A percentile compares a stretch with the other conserved stretches of the same genome.
Conservation (phyloP, 2,329 filamentous ascomycete species). For the Verticillium longisporum region DNA sequence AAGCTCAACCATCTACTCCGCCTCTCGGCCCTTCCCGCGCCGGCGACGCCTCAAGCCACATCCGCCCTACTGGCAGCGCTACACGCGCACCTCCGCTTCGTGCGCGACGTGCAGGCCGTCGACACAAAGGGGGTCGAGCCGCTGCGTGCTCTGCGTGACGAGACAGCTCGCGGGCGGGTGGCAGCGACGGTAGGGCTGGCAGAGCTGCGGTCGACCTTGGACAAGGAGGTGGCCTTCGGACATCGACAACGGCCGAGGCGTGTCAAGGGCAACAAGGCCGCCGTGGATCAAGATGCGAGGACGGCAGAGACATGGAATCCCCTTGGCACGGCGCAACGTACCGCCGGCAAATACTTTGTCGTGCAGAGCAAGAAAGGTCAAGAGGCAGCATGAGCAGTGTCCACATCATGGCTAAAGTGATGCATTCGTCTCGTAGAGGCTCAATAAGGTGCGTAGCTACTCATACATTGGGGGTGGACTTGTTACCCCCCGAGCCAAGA, state of each 20-base stretch:
- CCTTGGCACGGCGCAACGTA: slow-evolving; percentile 57
- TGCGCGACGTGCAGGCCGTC: slow-evolving; percentile 76
- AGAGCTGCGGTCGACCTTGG: slow-evolving; percentile 48
- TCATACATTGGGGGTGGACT: background rate
- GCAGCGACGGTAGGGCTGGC: slow-evolving; percentile 55
- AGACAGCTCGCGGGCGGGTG: slow-evolving; percentile 49
- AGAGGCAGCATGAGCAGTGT: background rate
- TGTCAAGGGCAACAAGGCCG: slow-evolving; percentile 17
- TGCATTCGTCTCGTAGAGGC: background rate
- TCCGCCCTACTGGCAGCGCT: slow-evolving; percentile 66
- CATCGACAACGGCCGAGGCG: slow-evolving; percentile 39
- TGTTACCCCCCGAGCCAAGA: background rate
- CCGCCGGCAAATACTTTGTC: slow-evolving; percentile 67
- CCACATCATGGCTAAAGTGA: slow-evolving; percentile 10
- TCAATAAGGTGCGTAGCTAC: background rate
- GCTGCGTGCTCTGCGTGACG: slow-evolving; percentile 73
- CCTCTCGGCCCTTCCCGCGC: slow-evolving; percentile 78
- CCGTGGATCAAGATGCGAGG: slow-evolving; percentile 14
- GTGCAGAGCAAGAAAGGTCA: slow-evolving; percentile 52
- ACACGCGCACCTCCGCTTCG: slow-evolving; percentile 79
- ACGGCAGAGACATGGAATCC: slow-evolving; percentile 63
- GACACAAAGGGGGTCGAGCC: slow-evolving; percentile 69
- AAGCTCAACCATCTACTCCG: slow-evolving; percentile 80
- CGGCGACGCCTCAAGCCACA: slow-evolving; percentile 57
- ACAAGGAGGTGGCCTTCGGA: slow-evolving; percentile 55